These are phyloP conservation scores for Symbiodinium natans DNA, from an alignment of 73 alveolate genomes.

Conservation along the genomic window DNA sequence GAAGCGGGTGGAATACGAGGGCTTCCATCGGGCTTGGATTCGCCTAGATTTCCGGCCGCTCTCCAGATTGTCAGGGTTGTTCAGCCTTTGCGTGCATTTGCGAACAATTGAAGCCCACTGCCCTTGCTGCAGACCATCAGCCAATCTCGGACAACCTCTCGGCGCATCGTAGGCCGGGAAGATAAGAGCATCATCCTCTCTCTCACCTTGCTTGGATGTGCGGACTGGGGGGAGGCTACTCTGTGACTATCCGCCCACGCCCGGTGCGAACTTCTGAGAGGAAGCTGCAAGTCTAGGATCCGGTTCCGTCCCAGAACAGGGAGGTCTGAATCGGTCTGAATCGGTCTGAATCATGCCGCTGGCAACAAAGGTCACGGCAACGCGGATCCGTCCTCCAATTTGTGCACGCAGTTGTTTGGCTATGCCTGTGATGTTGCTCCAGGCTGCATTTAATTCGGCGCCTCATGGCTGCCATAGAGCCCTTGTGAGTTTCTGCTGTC, in stretches of 20 bases:
- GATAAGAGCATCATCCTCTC: not conserved
- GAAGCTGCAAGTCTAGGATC: no score
- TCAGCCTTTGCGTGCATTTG: no score
- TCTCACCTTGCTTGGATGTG: not conserved
- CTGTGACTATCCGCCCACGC: conserved; percentile 4
- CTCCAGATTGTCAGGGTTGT: no score
- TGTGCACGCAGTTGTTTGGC: not conserved
- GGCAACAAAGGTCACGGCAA: not conserved
- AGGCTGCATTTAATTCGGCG: no score
- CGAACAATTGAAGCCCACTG: no score
- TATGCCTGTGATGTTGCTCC: no score
- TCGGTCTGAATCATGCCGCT: not conserved
- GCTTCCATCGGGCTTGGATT: no score
- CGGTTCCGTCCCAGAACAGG: no score
- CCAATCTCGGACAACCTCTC: not conserved
- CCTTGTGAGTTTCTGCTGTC: not conserved
- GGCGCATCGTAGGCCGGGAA: not conserved
- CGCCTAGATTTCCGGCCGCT: no score
- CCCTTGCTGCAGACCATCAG: not conserved
- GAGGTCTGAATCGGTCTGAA: not conserved
- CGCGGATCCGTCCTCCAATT: not conserved
- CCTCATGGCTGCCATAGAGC: not conserved
- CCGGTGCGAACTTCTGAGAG: no score
- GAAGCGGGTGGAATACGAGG: no score
- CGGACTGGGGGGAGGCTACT: not conserved